phyloP scores from a whole-genome alignment of 2,329 filamentous ascomycete species.

The Epichloe sp. region DNA sequence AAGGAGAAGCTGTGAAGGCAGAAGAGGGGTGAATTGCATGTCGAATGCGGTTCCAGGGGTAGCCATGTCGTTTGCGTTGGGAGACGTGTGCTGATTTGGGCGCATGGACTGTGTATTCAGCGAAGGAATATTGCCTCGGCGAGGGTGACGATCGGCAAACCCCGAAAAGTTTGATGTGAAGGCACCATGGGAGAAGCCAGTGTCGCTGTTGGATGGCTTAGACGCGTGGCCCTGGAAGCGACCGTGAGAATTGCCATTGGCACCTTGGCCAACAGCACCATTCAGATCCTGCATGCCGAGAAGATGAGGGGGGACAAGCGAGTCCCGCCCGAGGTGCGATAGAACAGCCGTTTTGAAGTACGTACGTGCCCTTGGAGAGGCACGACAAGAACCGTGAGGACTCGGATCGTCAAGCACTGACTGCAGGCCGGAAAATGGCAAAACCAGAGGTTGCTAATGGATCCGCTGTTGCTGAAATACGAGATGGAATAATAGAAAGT shows the following conservation, averaged over 20 bases:
- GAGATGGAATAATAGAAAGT: neutral
- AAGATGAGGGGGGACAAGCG: constrained; percentile 74
- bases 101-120: constrained; percentile 73
- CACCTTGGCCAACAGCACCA: constrained; percentile 36
- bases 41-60: constrained; percentile 84
- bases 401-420: neutral
- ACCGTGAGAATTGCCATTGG: constrained; percentile 34
- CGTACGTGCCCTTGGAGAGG: constrained; percentile 40
- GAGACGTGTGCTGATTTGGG: constrained; percentile 24
- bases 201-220: constrained; percentile 72
- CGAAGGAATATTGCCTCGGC: constrained; percentile 73
- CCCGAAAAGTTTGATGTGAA: constrained; percentile 78
- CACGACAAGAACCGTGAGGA: constrained; percentile 22
- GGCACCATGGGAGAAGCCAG: constrained; percentile 84
- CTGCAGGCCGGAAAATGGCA: neutral
- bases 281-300: constrained; percentile 87
- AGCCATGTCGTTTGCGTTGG: constrained; percentile 59
- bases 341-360: constrained; percentile 70
- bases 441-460: too few relatives aligned
- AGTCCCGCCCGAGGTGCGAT: constrained; percentile 68
- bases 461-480: neutral
- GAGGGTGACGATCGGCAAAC: constrained; percentile 76
- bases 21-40: constrained; percentile 95
- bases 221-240: constrained; percentile 60
- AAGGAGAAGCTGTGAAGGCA: constrained; percentile 86